phyloP scores from a whole-genome alignment of 2,329 filamentous ascomycete genomes.

The Hymenoscyphus salicellus region DNA sequence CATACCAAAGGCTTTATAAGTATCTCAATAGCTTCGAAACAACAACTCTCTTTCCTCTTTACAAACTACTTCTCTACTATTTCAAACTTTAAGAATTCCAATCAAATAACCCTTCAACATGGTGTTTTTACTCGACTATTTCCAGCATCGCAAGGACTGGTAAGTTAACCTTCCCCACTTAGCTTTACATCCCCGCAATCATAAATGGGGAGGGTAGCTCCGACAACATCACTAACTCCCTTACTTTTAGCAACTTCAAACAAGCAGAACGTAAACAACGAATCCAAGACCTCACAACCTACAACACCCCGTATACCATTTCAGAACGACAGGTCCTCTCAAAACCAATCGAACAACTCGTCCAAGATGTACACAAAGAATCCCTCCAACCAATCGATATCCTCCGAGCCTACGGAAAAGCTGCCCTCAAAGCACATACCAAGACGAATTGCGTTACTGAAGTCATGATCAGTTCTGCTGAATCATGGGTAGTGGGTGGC shows the following conservation, averaged over 20 bases:
- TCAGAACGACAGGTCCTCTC: conserved; percentile 66
- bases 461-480: conserved; percentile 74
- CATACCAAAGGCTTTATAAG: conserved; percentile 3
- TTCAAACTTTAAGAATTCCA: background rate
- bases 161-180: conserved; percentile 20
- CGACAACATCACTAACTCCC: conserved; percentile 32
- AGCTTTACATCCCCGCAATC: conserved; percentile 1
- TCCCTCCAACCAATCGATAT: conserved; percentile 65
- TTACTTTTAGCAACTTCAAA: conserved; percentile 64
- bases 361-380: conserved; percentile 72
- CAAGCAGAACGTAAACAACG: conserved; percentile 69
- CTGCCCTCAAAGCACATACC: conserved; percentile 76
- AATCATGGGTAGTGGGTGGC: conserved; percentile 62
- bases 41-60: background rate
- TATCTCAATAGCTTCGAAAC: background rate
- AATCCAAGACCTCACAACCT: conserved; percentile 64
- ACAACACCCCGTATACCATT: conserved; percentile 62
- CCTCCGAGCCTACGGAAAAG: conserved; percentile 82
- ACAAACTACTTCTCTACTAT: background rate
- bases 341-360: conserved; percentile 73
- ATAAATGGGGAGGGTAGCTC: background rate
- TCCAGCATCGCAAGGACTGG: conserved; percentile 36
- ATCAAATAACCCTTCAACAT: conserved; percentile 23
- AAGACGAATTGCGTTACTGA: conserved; percentile 91
- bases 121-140: conserved; percentile 36